A percentile compares a stretch with the other conserved stretches of the same genome.
Conservation (phyloP, 352 stramenopile species). For the Globisporangium carolinianum region DNA sequence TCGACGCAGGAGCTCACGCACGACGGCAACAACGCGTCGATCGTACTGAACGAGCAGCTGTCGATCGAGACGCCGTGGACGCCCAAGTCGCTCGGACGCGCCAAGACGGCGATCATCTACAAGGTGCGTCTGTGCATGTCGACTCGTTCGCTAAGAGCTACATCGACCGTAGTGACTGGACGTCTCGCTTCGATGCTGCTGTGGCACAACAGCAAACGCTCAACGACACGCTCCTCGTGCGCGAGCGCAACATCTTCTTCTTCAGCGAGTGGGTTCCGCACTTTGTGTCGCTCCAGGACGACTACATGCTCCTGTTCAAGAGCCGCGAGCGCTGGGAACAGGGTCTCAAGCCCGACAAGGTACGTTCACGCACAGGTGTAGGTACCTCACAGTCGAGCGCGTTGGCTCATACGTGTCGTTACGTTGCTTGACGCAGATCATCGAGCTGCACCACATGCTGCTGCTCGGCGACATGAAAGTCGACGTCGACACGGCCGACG, state of each 20-base stretch:
- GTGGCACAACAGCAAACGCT: constrained; percentile 54
- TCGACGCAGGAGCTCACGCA: constrained; percentile 37
- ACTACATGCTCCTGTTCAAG: constrained; percentile 71
- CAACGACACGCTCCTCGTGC: constrained; percentile 74
- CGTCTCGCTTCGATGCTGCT: not conserved
- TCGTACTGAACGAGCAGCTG: constrained; percentile 45
- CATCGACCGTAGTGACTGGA: not conserved
- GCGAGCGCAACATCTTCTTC: constrained; percentile 83
- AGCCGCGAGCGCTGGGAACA: constrained; percentile 82
- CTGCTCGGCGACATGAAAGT: constrained; percentile 83
- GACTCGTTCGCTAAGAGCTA: no score
- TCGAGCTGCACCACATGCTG: constrained; percentile 64
- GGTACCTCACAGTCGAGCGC: not conserved
- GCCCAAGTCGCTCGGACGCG: constrained; percentile 74
- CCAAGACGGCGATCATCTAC: constrained; percentile 84
- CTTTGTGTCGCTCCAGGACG: constrained; percentile 81
- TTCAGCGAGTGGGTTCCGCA: constrained; percentile 72
- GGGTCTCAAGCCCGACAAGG: constrained; percentile 73
- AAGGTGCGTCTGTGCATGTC: constrained; percentile 29
- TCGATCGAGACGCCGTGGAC: constrained; percentile 64
- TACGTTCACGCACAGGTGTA: constrained; percentile 6
- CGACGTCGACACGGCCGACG: constrained; percentile 41
- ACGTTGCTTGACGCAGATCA: constrained; percentile 28
- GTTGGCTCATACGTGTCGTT: no score
- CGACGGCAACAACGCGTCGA: constrained; percentile 78